Evolutionary conservation across 441 rosid species (phyloP), one percentile per base, ranked within the genome.

Genomic region (Omphalea diandra): DNA sequence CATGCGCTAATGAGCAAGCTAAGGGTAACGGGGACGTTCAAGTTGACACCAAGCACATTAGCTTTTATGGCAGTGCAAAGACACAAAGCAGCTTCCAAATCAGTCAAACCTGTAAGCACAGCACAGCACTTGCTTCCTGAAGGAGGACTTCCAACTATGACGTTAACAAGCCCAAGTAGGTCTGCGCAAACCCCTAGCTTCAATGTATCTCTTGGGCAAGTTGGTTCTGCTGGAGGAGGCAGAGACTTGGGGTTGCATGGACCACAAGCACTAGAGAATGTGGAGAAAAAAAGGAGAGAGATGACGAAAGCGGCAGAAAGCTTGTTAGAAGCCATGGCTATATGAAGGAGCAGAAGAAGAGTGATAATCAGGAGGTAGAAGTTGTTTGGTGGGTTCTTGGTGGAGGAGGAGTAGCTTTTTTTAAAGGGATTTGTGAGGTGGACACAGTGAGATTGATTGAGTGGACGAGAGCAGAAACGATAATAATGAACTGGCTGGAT

Each of bases 61-160:
- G 85, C 88, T 76, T 85, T 83, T 46, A 83, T 76, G 32, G 82
- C 85, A 24, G 77, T 81, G 81, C 86, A 85, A 18, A 85, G 77
- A 69, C 89, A 85, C 58, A 68, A 3, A 18, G 85, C 86, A 55
- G 65, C 86, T 49, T 85, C 89, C 49, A 75, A 14, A 32, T 83
- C 80, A 4, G 8, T 83, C 68, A 81, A 36, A 1, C 87, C 89
- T 46, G 33, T 2, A 2, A 85, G 61, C 65, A 85, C 2, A 9
- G 84, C 61, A 50, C 89, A 85, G 68, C 89, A 85, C 29, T 73
- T 43, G 75, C 61, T 75, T 2, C 73, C 73, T 17, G 85, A 54
- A 11, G 83, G 52, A 0, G 85, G 79, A 22, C 68, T 22, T n/a
- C 87, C 87, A 1, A 73, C 35, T 0, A 20, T 58, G 57, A 69